Evolutionary conservation across 1,284 basidiomycete species (phyloP).

Genomic region (Peniophora sp.): DNA sequence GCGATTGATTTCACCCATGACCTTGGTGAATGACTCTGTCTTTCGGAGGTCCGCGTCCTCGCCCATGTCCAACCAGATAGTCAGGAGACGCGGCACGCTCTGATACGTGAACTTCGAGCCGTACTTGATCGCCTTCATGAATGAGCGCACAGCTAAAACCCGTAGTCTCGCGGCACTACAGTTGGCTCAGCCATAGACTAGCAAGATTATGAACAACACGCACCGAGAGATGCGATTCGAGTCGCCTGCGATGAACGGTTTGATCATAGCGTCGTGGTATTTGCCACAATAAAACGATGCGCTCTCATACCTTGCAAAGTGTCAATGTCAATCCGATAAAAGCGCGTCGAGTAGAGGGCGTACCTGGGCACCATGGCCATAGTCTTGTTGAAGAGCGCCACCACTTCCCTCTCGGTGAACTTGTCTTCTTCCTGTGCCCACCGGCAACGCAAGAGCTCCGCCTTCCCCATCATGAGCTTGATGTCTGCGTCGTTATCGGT

Average conservation of each 20-base stretch:
- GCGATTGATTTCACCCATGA: slow-evolving; percentile 47
- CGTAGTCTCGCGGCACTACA: slow-evolving; percentile 53
- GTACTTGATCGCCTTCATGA: slow-evolving; percentile 65
- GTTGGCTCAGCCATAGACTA: not conserved
- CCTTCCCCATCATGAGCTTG: slow-evolving; percentile 68
- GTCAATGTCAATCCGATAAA: slow-evolving; percentile 5
- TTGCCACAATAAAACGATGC: slow-evolving; percentile 81
- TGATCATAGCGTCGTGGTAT: slow-evolving; percentile 77
- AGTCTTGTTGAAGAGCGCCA: slow-evolving; percentile 52
- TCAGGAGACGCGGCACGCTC: slow-evolving; percentile 89
- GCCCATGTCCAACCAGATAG: slow-evolving; percentile 93
- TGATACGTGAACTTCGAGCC: slow-evolving; percentile 98
- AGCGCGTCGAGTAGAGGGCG: slow-evolving; percentile 13
- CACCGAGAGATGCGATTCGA: slow-evolving; percentile 35
- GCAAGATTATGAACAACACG: not conserved
- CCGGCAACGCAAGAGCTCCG: slow-evolving; percentile 76
- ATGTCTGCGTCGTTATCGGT: slow-evolving; percentile 36
- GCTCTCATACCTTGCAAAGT: slow-evolving; percentile 68
- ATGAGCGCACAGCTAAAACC: slow-evolving; percentile 60
- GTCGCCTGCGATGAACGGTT: slow-evolving; percentile 40
- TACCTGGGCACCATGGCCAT: slow-evolving; percentile 51
- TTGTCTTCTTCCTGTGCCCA: slow-evolving; percentile 93
- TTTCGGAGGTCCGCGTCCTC: slow-evolving; percentile 39
- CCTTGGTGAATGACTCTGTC: slow-evolving; percentile 40
- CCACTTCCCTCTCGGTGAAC: slow-evolving; percentile 63